Percentiles rank a stretch among this genome's conserved stretches.
phyloP scores from a whole-genome alignment of 306 rosid species.

The Trichosanthes truncata region DNA sequence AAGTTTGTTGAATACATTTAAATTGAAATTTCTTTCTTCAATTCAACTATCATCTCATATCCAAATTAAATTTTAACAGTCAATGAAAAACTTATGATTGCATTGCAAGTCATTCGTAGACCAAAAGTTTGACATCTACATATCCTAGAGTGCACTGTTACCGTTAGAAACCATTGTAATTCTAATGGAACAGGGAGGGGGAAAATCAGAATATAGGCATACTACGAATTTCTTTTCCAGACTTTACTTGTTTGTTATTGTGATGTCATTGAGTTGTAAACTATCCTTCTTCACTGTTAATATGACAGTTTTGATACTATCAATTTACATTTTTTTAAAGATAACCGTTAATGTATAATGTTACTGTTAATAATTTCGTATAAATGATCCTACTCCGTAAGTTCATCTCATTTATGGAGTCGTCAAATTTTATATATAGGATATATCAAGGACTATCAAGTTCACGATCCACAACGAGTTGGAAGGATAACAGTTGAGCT shows the following conservation, averaged over 20 bases:
- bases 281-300: not conserved
- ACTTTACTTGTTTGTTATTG: not conserved
- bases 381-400: not conserved
- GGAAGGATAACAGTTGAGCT: conserved; percentile 85
- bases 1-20: not conserved
- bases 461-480: conserved; percentile 79
- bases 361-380: not conserved
- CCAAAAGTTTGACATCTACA: not conserved
- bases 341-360: not conserved
- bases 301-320: not conserved
- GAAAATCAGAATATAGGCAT: not conserved
- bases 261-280: not conserved
- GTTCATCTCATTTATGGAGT: not conserved
- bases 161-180: not conserved
- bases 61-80: not conserved
- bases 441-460: conserved; percentile 66
- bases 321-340: not conserved
- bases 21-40: not conserved
- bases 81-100: not conserved
- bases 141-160: not conserved
- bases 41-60: not conserved
- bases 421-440: conserved; percentile 26
- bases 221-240: not conserved
- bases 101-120: not conserved
- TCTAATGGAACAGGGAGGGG: not conserved